Conservation (phyloP, 164 flowering plant genomes). For the Tetracentron sinense region DNA sequence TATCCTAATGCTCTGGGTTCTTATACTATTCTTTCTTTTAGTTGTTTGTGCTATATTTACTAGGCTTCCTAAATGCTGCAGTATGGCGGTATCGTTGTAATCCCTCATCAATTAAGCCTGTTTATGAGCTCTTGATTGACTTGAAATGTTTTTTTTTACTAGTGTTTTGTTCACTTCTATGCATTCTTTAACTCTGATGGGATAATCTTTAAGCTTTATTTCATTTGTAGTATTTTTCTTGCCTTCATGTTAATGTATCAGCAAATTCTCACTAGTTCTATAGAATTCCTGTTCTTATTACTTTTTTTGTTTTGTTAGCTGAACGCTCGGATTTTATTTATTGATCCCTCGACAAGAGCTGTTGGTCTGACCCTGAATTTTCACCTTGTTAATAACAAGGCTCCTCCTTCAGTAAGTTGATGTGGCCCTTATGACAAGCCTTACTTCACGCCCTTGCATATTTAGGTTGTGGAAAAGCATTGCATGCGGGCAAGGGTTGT, state of each 20-base stretch:
- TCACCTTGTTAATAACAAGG: slow-evolving; percentile 65
- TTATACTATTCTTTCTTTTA: too few relatives aligned
- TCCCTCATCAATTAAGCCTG: neutral
- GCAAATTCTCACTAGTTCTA: neutral
- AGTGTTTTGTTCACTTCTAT: too few relatives aligned
- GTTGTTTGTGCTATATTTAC: too few relatives aligned
- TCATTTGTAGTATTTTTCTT: too few relatives aligned
- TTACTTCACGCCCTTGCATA: neutral
- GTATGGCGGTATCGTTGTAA: neutral
- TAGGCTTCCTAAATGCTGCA: neutral
- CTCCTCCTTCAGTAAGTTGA: slow-evolving; percentile 76
- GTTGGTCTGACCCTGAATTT: slow-evolving; percentile 91
- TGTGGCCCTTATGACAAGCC: neutral
- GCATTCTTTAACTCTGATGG: too few relatives aligned
- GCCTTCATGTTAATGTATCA: too few relatives aligned
- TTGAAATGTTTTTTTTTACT: too few relatives aligned
- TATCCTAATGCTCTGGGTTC: too few relatives aligned
- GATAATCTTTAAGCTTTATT: too few relatives aligned
- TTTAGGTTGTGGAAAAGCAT: neutral
- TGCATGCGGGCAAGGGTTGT: neutral
- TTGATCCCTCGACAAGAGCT: slow-evolving; percentile 93
- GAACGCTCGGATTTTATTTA: slow-evolving; percentile 83
- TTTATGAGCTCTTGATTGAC: too few relatives aligned
- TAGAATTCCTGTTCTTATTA: neutral
- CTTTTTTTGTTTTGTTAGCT: slow-evolving; percentile 40